Evolutionary conservation across 345 rosid genomes (phyloP).

Genomic region (Tarenaya hassleriana): DNA sequence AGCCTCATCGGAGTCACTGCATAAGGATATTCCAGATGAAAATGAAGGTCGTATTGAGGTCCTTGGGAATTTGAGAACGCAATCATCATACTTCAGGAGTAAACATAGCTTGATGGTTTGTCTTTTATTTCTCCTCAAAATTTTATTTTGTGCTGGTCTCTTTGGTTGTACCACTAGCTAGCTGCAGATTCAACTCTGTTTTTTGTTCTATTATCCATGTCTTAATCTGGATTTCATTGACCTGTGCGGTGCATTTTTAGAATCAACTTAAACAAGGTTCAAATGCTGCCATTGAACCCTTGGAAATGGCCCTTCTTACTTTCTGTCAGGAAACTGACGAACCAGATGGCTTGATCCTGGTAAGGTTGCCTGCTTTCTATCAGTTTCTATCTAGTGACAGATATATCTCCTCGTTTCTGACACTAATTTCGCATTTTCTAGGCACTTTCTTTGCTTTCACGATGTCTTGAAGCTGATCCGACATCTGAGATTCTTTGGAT

Average conservation of each 20-base stretch:
- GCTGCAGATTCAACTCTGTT: slow-evolving; percentile 12
- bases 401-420: slow-evolving; percentile 19
- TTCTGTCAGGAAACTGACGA: slow-evolving; percentile 55
- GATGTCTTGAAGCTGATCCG: slow-evolving; percentile 70
- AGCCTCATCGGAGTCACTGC: slow-evolving; percentile 48
- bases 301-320: slow-evolving; percentile 72
- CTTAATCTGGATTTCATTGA: slow-evolving; percentile 21
- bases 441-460: slow-evolving; percentile 72
- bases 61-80: slow-evolving; percentile 47
- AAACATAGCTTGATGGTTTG: slow-evolving; percentile 68
- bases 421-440: slow-evolving; percentile 32
- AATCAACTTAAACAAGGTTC: slow-evolving; percentile 48
- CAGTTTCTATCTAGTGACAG: slow-evolving; percentile 8
- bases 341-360: slow-evolving; percentile 60
- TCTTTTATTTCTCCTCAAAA: slow-evolving; percentile 25
- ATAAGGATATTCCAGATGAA: slow-evolving; percentile 43
- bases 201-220: slow-evolving; percentile 14
- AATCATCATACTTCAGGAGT: slow-evolving; percentile 56
- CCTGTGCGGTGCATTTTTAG: slow-evolving; percentile 44
- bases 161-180: slow-evolving; percentile 14
- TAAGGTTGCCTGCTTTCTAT: slow-evolving; percentile 34
- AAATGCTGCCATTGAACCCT: slow-evolving; percentile 37
- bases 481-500: slow-evolving; percentile 79
- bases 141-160: background rate
- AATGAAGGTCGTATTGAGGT: slow-evolving; percentile 70